Conservation (phyloP, 345 rosid species). For the Angophora floribunda region DNA sequence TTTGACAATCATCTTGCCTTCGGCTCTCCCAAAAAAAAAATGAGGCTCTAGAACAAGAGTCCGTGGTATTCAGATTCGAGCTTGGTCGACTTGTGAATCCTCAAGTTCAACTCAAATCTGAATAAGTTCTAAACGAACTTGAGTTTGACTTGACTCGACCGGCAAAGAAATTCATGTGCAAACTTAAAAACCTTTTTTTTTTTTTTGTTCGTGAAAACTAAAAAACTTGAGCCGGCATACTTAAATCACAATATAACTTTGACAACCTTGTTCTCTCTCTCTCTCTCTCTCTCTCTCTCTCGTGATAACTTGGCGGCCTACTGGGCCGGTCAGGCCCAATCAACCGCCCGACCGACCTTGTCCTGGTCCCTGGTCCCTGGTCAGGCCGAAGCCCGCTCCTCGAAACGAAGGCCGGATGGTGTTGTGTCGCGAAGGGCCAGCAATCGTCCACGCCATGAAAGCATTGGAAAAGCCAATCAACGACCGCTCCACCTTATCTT, state of each 20-base stretch:
- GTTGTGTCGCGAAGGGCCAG: not conserved
- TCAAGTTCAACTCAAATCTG: not conserved
- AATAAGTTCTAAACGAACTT: rapidly evolving
- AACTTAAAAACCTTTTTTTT: not conserved
- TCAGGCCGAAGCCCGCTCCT: not conserved
- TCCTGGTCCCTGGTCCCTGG: not conserved
- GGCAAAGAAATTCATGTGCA: not conserved
- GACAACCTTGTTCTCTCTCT: not conserved
- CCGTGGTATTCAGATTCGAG: not conserved
- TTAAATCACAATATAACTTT: not conserved
- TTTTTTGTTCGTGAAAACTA: too few relatives aligned
- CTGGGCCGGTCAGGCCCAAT: not conserved
- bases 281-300: not conserved
- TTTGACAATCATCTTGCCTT: not conserved
- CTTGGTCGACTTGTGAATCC: not conserved
- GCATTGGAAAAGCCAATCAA: not conserved
- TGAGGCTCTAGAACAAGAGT: not conserved
- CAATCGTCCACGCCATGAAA: not conserved
- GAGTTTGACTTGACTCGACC: not conserved
- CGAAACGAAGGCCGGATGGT: not conserved
- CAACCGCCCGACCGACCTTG: not conserved
- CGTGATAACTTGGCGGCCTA: not conserved
- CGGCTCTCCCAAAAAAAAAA: not conserved
- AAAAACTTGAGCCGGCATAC: not conserved
- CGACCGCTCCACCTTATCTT: not conserved